A percentile compares a stretch with the other conserved stretches of the same genome.
These are phyloP conservation scores for Scleroderma citrinum DNA, from an alignment of 768 basidiomycete species.

Conservation along the genomic window DNA sequence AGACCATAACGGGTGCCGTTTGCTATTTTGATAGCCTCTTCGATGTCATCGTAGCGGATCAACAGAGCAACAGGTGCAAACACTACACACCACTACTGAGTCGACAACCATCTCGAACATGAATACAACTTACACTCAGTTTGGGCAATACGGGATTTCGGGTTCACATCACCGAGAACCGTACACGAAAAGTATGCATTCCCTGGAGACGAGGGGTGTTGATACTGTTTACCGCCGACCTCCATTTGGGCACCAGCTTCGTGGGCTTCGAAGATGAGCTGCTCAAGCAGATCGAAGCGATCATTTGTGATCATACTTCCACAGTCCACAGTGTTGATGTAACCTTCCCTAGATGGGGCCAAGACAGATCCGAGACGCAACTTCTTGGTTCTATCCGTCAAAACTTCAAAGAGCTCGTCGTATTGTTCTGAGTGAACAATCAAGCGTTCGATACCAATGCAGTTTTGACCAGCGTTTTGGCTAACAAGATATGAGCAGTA, in stretches of 20 bases:
- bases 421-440: constrained; percentile 79
- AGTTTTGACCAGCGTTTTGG: constrained; percentile 93
- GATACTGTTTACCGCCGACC: constrained; percentile 59
- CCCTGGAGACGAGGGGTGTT: constrained; percentile 60
- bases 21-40: constrained; percentile 83
- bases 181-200: constrained; percentile 87
- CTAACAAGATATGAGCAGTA: constrained; percentile 33
- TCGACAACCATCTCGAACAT: background rate
- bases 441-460: constrained; percentile 93
- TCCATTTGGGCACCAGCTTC: constrained; percentile 58
- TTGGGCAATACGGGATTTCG: constrained; percentile 70
- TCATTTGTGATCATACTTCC: constrained; percentile 81
- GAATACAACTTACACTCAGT: constrained; percentile 51
- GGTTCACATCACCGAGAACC: constrained; percentile 71
- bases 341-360: constrained; percentile 59
- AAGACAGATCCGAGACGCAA: constrained; percentile 79
- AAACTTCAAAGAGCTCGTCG: constrained; percentile 61
- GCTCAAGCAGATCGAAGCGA: constrained; percentile 64
- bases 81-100: constrained; percentile 43
- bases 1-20: constrained; percentile 87
- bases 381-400: constrained; percentile 57
- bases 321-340: constrained; percentile 69
- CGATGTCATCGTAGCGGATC: constrained; percentile 76
- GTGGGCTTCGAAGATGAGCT: constrained; percentile 62
- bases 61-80: constrained; percentile 91